Base-by-base conservation (phyloP, 345 rosid species). In the Bretschneidera sinensis region DNA sequence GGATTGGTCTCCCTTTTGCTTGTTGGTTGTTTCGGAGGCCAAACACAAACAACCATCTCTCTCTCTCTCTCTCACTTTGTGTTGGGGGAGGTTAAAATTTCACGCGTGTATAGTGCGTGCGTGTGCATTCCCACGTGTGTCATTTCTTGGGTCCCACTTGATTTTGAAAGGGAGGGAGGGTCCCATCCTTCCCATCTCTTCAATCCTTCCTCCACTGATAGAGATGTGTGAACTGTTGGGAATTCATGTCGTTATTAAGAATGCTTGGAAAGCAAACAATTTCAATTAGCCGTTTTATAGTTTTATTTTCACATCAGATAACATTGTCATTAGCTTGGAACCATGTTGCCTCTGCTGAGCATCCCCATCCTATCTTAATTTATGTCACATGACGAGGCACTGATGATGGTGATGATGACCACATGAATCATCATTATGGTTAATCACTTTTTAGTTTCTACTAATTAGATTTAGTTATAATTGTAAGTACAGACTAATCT, bases 1-100 rank as follows among this genome's bases (percentile, higher is more conserved):
- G 77, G 68, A 78, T 68, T 55, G 43, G 11, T 14, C 33, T 51
- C 63, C 56, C 24, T 39, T 22, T 2, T 0, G 48, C 16, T 35
- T 75, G 85, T 73, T 78, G 85, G 86, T 74, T 63, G 79, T 74
- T 74, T 74, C 52, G 76, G 69, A 60, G 76, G 77, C 80, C 78
- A 70, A 60, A 62, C 69, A 14, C 20, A 67, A 80, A 73, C 79
- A 65, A 54, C 33, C 20, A n/a, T 57, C 49, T 35, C n/a, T 35
- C 9, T 58, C 49, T 47, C 66, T 28, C 51, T 19, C 19, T 34
- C 17, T 2, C 33, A 8, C 33, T 28, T n/a, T n/a, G n/a, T n/a
- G n/a, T n/a, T n/a, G n/a, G n/a, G n/a, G n/a, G n/a, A n/a, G n/a
- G n/a, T n/a, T n/a, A n/a, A n/a, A n/a, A n/a, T n/a, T n/a, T n/a